These are phyloP conservation scores for Geotrichum restrictum DNA, from an alignment of 1,139 yeast species.

Conservation along the genomic window DNA sequence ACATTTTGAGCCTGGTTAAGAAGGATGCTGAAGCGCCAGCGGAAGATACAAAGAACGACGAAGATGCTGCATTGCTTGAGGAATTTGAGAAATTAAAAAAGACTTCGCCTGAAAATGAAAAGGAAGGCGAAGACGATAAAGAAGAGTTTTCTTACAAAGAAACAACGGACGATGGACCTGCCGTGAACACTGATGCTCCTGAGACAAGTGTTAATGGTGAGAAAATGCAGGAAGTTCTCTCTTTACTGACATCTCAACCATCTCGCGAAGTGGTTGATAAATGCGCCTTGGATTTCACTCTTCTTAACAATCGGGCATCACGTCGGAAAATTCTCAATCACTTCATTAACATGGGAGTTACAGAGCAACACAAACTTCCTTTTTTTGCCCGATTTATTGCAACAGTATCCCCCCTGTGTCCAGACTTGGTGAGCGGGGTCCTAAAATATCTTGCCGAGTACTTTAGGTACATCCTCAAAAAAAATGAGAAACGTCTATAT, in stretches of 20 bases:
- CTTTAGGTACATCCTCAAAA: constrained; percentile 29
- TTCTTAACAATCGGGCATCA: constrained; percentile 70
- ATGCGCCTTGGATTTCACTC: constrained; percentile 55
- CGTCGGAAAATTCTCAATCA: constrained; percentile 56
- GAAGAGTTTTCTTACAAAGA: constrained; percentile 22
- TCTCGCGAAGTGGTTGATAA: constrained; percentile 53
- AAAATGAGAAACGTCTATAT: constrained; percentile 26
- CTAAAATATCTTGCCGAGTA: constrained; percentile 50
- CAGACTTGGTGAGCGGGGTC: constrained; percentile 55
- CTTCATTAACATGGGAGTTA: constrained; percentile 40
- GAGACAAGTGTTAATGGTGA: constrained; percentile 25
- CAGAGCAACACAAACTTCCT: constrained; percentile 36
- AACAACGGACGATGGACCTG: constrained; percentile 32
- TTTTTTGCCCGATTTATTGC: constrained; percentile 67
- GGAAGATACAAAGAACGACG: constrained; percentile 20
- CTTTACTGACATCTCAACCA: constrained; percentile 28
- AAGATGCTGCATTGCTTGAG: constrained; percentile 12
- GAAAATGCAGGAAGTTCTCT: constrained; percentile 27
- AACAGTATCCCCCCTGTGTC: constrained; percentile 48
- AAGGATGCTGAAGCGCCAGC: constrained; percentile 13
- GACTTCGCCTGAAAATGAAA: constrained; percentile 11
- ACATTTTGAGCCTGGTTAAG: constrained; percentile 17
- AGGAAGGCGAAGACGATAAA: constrained; percentile 13
- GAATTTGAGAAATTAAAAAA: constrained; percentile 12
- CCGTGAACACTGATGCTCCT: constrained; percentile 22